Conservation (phyloP, 768 basidiomycete species). For the Leucocoprinus birnbaumii region DNA sequence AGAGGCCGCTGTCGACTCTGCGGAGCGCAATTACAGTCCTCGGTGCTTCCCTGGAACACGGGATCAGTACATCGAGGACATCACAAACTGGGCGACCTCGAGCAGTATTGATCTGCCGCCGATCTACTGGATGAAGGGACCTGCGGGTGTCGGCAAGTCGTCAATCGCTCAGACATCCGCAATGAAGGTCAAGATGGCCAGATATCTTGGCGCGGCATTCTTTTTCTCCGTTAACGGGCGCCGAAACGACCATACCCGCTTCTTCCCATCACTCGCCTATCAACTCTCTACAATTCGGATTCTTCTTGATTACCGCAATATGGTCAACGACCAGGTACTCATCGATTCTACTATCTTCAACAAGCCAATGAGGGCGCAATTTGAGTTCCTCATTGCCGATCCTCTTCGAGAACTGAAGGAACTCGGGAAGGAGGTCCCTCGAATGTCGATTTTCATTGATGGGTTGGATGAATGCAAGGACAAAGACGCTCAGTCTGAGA, state of each 20-base stretch:
- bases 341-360: neutral
- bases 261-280: constrained; percentile 6
- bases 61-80: neutral
- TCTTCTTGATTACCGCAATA: neutral
- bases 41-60: neutral
- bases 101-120: neutral
- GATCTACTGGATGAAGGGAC: constrained; percentile 5
- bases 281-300: neutral
- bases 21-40: neutral
- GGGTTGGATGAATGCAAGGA: neutral
- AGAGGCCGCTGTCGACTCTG: neutral
- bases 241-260: neutral
- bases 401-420: neutral
- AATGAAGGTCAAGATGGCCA: neutral
- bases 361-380: neutral
- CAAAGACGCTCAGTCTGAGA: neutral
- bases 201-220: constrained; percentile 5
- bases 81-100: neutral
- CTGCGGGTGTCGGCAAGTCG: constrained; percentile 9
- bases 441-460: neutral
- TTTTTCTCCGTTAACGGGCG: neutral
- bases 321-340: neutral
- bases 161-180: constrained; percentile 4
- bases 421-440: neutral
- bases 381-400: neutral